Evolutionary conservation across 2,329 filamentous ascomycete species (phyloP).

Genomic region (Verticillium klebahnii): DNA sequence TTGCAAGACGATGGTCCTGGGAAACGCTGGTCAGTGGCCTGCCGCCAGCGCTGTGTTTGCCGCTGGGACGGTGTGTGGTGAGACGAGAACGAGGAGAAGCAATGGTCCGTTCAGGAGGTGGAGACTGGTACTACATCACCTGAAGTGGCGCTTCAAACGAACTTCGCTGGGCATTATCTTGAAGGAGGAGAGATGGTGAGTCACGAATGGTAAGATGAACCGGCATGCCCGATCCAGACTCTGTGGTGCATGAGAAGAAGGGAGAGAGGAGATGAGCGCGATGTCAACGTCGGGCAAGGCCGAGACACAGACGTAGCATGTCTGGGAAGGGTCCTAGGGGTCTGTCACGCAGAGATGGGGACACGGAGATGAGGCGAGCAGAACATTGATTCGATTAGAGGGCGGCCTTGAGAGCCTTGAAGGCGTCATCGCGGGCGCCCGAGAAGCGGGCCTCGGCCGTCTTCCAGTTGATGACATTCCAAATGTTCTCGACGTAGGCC

Average conservation of each 20-base stretch:
- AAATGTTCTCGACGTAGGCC: conserved; percentile 71
- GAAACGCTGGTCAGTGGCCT: neutral
- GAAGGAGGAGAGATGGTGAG: neutral
- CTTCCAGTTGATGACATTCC: conserved; percentile 77
- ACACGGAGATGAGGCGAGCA: neutral
- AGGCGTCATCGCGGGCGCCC: conserved; percentile 40
- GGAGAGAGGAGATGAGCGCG: neutral
- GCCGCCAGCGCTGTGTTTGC: neutral
- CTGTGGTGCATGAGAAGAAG: neutral
- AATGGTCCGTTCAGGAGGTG: neutral
- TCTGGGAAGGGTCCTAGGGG: neutral
- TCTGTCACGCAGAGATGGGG: neutral
- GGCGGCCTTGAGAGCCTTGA: conserved; percentile 38
- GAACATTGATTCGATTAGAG: conserved; percentile 20
- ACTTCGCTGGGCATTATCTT: neutral
- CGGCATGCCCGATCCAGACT: neutral
- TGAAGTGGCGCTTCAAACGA: neutral
- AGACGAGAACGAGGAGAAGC: neutral
- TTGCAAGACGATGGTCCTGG: neutral
- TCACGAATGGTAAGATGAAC: neutral
- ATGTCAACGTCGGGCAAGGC: neutral
- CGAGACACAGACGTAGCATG: neutral
- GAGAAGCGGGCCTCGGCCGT: conserved; percentile 59
- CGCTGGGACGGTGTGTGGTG: neutral
- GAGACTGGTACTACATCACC: neutral